Percentiles rank a stretch among this genome's conserved stretches.
Evolutionary conservation across 1,139 yeast genomes (phyloP).

Genomic region (Candida mesenterica): DNA sequence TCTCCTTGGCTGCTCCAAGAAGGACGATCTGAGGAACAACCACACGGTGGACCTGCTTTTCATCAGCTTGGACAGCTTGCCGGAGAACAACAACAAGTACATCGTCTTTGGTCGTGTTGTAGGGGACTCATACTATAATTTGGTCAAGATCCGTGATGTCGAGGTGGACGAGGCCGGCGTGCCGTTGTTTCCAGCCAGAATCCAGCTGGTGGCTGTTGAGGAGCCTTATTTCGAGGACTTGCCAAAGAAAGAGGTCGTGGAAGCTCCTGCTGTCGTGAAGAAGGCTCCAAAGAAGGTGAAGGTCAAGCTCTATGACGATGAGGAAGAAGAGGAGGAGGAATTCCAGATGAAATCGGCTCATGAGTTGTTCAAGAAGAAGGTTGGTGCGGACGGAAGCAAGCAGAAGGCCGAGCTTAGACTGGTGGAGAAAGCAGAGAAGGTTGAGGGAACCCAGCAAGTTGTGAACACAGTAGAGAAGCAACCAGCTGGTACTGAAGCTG

Average conservation of each 20-base stretch:
- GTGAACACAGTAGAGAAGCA: neutral
- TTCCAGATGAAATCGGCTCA: constrained; percentile 53
- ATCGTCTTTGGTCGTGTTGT: constrained; percentile 64
- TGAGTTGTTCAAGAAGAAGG: constrained; percentile 28
- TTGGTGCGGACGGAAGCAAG: constrained; percentile 1
- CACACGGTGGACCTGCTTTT: constrained; percentile 50
- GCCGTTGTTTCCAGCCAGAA: constrained; percentile 53
- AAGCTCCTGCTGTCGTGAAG: too few relatives aligned
- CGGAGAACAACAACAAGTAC: constrained; percentile 45
- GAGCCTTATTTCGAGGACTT: constrained; percentile 54
- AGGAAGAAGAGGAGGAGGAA: constrained; percentile 28
- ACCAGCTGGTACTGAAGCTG: neutral
- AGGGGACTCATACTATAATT: constrained; percentile 58
- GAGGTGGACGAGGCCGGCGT: constrained; percentile 43
- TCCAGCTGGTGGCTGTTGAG: constrained; percentile 33
- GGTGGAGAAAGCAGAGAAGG: constrained; percentile 4
- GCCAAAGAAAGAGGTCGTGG: constrained; percentile 6
- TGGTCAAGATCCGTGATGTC: constrained; percentile 50
- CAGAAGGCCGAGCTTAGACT: neutral
- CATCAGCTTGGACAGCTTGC: constrained; percentile 48
- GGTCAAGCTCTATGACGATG: constrained; percentile 15
- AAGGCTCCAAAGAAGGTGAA: constrained; percentile 17
- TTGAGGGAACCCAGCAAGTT: too few relatives aligned
- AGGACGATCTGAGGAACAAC: constrained; percentile 22
- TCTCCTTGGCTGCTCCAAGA: constrained; percentile 49